Base-by-base conservation (phyloP, 1,139 yeast species). In the Magnusiomyces fungicola region DNA sequence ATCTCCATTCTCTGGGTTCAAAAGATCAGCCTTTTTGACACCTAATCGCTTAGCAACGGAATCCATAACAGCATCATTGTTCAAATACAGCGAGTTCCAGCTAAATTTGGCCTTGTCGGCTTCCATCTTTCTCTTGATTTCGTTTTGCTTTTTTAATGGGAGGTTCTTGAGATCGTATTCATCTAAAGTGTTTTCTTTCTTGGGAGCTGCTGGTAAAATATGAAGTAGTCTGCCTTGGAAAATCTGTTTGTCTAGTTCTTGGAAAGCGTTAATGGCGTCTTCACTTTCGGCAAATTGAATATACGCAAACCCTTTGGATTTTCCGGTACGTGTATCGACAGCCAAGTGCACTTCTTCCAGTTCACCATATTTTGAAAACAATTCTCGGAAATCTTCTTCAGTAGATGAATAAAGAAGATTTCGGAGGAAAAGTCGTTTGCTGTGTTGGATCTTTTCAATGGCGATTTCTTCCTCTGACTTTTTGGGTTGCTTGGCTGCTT, bases 191-290 rank as follows among this genome's bases (percentile, higher is more conserved):
- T 78, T 78, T 37, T 70, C 74, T 56, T 88, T 86, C 68, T 88
- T 89, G 50, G 78, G 79, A 49, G 87, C 83, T 1, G 84, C 97
- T 3, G 97, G 92, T 50, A 94, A 70, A 52, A 94, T 84, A 68
- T 92, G 98, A 49, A 92, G 69, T 50, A 94, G 73, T 58, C 99
- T 80, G 49, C 99, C 98, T 69, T 92, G 97, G 71, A 87, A 92
- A 62, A 88, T 84, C 61, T 86, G 83, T 61, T 89, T 89, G 65
- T 92, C 98, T 50, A 90, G 71, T 10, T 75, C 76, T 46, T 75
- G 69, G 63, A 73, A 90, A 0, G 97, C 97, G 29, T 70, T 63
- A 0, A 83, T 79, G 0, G 98, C 98, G 61, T 83, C 83, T 14
- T 75, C 76, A 10, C 83, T 73, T 54, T 78, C 71, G 24, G 66